These are phyloP conservation scores for Talaromyces sp. DNA, from an alignment of 2,329 filamentous ascomycete species.

Conservation along the genomic window DNA sequence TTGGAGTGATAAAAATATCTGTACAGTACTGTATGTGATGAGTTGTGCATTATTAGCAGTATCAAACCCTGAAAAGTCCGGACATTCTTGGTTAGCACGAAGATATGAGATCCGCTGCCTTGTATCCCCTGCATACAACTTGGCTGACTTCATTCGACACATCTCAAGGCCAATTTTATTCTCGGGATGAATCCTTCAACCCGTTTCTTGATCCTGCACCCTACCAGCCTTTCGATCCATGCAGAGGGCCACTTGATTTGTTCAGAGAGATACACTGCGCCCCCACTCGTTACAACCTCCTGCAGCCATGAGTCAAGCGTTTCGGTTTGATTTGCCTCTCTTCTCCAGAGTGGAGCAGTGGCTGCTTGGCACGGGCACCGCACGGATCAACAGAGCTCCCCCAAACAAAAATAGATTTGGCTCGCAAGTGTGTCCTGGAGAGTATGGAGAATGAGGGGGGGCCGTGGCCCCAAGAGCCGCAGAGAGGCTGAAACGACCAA, in stretches of 20 bases:
- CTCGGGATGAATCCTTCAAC: background rate
- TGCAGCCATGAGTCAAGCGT: background rate
- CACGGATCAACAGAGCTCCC: slow-evolving; percentile 1
- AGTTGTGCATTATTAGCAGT: too few relatives aligned
- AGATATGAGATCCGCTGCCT: too few relatives aligned
- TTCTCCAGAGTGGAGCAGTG: background rate
- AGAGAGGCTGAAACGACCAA: slow-evolving; percentile 23
- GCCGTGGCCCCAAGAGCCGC: slow-evolving; percentile 21
- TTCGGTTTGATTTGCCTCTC: background rate
- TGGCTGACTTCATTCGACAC: too few relatives aligned
- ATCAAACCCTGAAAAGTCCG: too few relatives aligned
- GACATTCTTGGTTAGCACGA: too few relatives aligned
- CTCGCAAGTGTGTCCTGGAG: background rate
- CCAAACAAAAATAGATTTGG: slow-evolving; percentile 9
- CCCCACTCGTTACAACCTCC: background rate
- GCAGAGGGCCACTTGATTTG: background rate
- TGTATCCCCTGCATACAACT: too few relatives aligned
- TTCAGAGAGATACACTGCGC: background rate
- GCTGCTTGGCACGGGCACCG: background rate
- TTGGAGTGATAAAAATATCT: too few relatives aligned
- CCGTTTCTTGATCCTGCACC: background rate
- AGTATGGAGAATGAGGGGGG: slow-evolving; percentile 3
- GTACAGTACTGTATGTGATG: too few relatives aligned
- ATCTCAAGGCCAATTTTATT: too few relatives aligned
- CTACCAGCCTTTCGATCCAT: background rate